phyloP scores from a whole-genome alignment of 208 protist genomes.

The Phytomonas sp. region DNA sequence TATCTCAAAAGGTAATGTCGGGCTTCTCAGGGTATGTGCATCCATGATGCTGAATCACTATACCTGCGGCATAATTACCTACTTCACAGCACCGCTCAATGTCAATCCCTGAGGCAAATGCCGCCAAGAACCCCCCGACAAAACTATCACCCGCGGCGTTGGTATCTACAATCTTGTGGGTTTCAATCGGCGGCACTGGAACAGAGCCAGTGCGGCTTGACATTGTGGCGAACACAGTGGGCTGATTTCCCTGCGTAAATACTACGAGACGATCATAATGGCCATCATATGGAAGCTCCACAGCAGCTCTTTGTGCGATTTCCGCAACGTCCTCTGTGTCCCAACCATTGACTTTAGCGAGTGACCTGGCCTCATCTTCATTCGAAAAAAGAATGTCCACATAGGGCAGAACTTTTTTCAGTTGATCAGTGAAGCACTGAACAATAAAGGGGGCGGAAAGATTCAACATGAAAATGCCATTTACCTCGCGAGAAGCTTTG shows the following conservation, averaged over 20 bases:
- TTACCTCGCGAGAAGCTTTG: slow-evolving; percentile 73
- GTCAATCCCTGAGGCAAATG: slow-evolving; percentile 42
- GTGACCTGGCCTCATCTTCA: slow-evolving; percentile 89
- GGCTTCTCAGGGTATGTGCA: slow-evolving; percentile 89
- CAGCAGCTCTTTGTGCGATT: slow-evolving; percentile 63
- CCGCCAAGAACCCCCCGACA: slow-evolving; percentile 95
- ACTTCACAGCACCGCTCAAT: slow-evolving; percentile 81
- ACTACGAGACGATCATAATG: slow-evolving; percentile 85
- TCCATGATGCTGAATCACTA: slow-evolving; percentile 92
- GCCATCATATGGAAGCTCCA: slow-evolving; percentile 80
- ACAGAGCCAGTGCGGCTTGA: slow-evolving; percentile 29
- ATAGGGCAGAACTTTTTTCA: slow-evolving; percentile 88
- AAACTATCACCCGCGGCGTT: slow-evolving; percentile 98
- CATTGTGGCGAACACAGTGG: slow-evolving; percentile 78
- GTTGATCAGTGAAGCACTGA: slow-evolving; percentile 91
- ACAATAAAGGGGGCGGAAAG: slow-evolving; percentile 95
- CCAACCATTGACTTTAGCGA: slow-evolving; percentile 76
- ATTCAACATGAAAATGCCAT: slow-evolving; percentile 93
- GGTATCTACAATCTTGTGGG: slow-evolving; percentile 93
- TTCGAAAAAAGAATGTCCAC: slow-evolving; percentile 95
- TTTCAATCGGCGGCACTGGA: slow-evolving; percentile 52
- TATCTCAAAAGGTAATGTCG: slow-evolving; percentile 22
- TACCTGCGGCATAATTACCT: slow-evolving; percentile 83
- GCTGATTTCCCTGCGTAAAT: slow-evolving; percentile 91
- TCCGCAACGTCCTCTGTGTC: slow-evolving; percentile 59